Percentiles rank a stretch among this genome's conserved stretches.
Conservation (phyloP, 345 rosid species). For the Hirschfeldia incana region DNA sequence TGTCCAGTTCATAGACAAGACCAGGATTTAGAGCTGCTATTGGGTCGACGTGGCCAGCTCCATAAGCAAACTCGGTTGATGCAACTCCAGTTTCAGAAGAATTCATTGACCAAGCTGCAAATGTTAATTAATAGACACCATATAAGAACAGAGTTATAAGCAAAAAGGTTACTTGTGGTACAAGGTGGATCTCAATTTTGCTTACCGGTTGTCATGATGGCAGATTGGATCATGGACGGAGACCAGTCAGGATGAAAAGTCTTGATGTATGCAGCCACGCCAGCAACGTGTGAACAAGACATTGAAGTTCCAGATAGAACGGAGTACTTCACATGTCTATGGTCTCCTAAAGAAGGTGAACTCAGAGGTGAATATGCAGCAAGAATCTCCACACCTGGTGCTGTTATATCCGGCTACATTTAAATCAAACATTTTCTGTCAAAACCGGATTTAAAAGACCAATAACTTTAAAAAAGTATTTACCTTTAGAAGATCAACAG, state of each 20-base stretch:
- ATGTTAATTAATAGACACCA: not conserved
- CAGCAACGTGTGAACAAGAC: conserved; percentile 60
- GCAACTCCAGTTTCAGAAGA: not conserved
- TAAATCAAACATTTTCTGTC: not conserved
- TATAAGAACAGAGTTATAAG: not conserved
- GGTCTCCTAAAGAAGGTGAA: conserved; percentile 19
- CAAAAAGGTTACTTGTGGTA: not conserved
- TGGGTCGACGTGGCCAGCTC: not conserved
- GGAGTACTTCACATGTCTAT: conserved; percentile 26
- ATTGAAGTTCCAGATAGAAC: conserved; percentile 52
- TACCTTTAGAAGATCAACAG: conserved; percentile 34
- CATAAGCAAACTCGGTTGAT: not conserved
- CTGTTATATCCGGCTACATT: conserved; percentile 51
- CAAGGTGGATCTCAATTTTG: not conserved
- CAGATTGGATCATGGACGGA: conserved; percentile 56
- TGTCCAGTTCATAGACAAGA: not conserved
- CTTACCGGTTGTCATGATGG: conserved; percentile 62
- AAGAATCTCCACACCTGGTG: conserved; percentile 49
- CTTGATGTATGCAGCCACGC: conserved; percentile 47
- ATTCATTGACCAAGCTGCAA: not conserved
- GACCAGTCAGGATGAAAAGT: conserved; percentile 55
- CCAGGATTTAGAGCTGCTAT: not conserved
- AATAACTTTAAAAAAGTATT: not conserved
- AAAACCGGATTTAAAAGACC: not conserved
- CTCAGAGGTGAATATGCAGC: conserved; percentile 42